Evolutionary conservation across 2,329 filamentous ascomycete species (phyloP).

Genomic region (Claviceps maximensis): DNA sequence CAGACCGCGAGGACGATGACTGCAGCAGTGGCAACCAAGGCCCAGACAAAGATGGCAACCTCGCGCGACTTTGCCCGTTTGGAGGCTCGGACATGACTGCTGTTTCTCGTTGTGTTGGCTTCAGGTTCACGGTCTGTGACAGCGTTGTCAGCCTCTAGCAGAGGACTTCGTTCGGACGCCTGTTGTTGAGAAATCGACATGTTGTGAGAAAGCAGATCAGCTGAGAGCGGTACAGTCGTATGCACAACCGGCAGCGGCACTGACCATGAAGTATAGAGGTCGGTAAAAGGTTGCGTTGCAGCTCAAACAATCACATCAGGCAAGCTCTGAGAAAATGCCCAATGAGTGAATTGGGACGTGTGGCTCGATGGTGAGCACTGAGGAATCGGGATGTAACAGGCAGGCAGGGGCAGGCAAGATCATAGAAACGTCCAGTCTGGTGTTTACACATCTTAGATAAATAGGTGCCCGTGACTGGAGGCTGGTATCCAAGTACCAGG

Average conservation of each 20-base stretch:
- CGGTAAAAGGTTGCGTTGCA: background rate
- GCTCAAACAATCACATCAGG: background rate
- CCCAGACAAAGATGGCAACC: slow-evolving; percentile 6
- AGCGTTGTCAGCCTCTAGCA: background rate
- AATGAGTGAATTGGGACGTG: background rate
- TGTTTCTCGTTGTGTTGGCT: slow-evolving; percentile 60
- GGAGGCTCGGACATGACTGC: slow-evolving; percentile 56
- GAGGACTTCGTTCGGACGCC: slow-evolving; percentile 5
- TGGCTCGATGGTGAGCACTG: too few relatives aligned
- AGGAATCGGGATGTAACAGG: background rate
- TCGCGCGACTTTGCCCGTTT: slow-evolving; percentile 19
- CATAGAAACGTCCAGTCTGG: too few relatives aligned
- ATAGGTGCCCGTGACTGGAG: too few relatives aligned
- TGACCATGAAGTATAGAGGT: background rate
- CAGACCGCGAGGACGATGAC: slow-evolving; percentile 31
- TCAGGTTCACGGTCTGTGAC: slow-evolving; percentile 40
- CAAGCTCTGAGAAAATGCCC: background rate
- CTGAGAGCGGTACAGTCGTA: background rate
- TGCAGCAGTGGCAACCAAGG: slow-evolving; percentile 3
- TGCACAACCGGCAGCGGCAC: too few relatives aligned
- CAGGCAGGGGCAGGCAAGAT: background rate
- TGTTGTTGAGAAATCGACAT: background rate
- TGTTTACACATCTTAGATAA: too few relatives aligned
- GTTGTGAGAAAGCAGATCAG: background rate
- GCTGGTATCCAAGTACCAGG: too few relatives aligned